phyloP scores from a whole-genome alignment of 495 filamentous ascomycete species.

The Acidomyces sp. region DNA sequence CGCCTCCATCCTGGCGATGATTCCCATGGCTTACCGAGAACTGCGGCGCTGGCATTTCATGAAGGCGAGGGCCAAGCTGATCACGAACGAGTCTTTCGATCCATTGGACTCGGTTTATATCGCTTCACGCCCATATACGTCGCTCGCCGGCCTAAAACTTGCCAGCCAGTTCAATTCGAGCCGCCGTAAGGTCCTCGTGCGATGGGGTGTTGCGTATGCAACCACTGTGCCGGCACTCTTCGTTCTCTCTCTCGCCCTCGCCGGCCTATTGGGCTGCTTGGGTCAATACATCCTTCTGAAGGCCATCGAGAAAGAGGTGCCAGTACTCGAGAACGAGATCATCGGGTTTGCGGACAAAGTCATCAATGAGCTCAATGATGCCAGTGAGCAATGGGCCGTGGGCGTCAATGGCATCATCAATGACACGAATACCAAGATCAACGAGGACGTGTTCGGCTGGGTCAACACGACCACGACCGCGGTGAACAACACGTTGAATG shows the following conservation, averaged over 20 bases:
- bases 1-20: conserved; percentile 54
- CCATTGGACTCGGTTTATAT: conserved; percentile 85
- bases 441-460: conserved; percentile 76
- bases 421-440: conserved; percentile 57
- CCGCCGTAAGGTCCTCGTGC: conserved; percentile 54
- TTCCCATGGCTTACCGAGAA: conserved; percentile 70
- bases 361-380: conserved; percentile 53
- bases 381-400: conserved; percentile 63
- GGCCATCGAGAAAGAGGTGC: conserved; percentile 59
- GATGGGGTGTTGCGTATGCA: conserved; percentile 79
- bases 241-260: conserved; percentile 70
- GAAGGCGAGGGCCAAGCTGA: conserved; percentile 51
- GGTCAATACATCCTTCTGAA: conserved; percentile 72
- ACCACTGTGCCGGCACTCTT: conserved; percentile 79
- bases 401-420: conserved; percentile 62
- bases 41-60: conserved; percentile 63
- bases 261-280: conserved; percentile 71
- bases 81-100: conserved; percentile 54
- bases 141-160: conserved; percentile 55
- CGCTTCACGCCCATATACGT: conserved; percentile 62
- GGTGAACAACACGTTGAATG: conserved; percentile 74
- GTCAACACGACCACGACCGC: conserved; percentile 67
- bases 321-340: conserved; percentile 60
- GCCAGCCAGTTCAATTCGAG: conserved; percentile 54
- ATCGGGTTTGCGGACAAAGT: conserved; percentile 73